These are phyloP conservation scores for Penicillium pulvis DNA, from an alignment of 495 filamentous ascomycete genomes.

Conservation along the genomic window DNA sequence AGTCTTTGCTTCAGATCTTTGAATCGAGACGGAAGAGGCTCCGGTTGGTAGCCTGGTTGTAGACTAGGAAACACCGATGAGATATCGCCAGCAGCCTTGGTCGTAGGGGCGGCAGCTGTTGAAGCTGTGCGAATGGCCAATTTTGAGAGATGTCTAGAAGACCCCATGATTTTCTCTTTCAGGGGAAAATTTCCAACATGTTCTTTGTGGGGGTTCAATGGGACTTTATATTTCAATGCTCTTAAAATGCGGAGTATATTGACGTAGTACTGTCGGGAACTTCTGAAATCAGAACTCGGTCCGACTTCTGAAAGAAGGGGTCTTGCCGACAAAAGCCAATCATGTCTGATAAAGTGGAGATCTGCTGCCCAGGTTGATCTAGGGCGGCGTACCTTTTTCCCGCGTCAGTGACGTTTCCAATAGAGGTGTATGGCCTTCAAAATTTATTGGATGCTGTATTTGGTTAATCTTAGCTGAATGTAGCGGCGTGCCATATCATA, in stretches of 20 bases:
- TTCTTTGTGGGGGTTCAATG: background rate
- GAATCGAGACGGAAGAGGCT: conserved; percentile 72
- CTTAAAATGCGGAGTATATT: background rate
- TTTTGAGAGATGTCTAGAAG: conserved; percentile 29
- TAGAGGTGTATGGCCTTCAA: too few relatives aligned
- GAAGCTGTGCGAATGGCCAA: conserved; percentile 38
- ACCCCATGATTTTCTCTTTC: background rate
- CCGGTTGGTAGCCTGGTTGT: conserved; percentile 59
- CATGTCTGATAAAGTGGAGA: background rate
- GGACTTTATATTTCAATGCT: background rate
- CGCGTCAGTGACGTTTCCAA: background rate
- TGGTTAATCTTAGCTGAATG: too few relatives aligned
- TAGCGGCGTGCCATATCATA: too few relatives aligned
- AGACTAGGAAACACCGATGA: conserved; percentile 82
- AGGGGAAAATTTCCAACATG: background rate
- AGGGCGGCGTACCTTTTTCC: background rate
- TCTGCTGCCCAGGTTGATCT: background rate
- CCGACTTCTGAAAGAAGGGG: background rate
- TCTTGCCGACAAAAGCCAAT: background rate
- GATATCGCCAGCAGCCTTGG: conserved; percentile 69
- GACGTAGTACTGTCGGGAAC: background rate
- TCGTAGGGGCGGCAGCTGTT: conserved; percentile 34
- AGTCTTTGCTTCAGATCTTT: conserved; percentile 71
- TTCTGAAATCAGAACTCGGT: background rate
- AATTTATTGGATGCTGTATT: too few relatives aligned